These are phyloP conservation scores for Fusarium pseudograminearum DNA, from an alignment of 2,329 filamentous ascomycete genomes.

Conservation along the genomic window DNA sequence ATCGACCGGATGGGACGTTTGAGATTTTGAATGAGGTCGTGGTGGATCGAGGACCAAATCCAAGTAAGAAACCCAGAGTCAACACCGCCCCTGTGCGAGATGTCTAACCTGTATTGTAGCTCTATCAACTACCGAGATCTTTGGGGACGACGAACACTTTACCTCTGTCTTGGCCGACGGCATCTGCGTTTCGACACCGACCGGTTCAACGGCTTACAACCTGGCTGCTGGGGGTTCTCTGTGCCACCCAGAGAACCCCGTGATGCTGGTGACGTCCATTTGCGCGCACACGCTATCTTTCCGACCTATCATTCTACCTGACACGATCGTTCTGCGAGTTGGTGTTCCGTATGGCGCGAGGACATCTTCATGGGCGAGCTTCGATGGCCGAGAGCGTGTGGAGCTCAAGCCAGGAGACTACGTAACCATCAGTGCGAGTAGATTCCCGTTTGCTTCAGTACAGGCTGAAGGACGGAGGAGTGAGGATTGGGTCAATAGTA, in stretches of 20 bases:
- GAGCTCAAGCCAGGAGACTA: constrained; percentile 84
- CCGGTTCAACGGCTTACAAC: constrained; percentile 95
- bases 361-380: constrained; percentile 95
- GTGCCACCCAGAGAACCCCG: constrained; percentile 95
- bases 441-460: constrained; percentile 84
- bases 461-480: constrained; percentile 75
- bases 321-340: constrained; percentile 92
- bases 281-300: constrained; percentile 96
- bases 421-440: constrained; percentile 83
- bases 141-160: constrained; percentile 95
- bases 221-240: constrained; percentile 94
- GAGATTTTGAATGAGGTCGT: constrained; percentile 98
- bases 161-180: constrained; percentile 94
- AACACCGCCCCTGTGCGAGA: constrained; percentile 3
- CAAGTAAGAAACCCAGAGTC: constrained; percentile 70
- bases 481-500: constrained; percentile 87
- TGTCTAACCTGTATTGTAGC: constrained; percentile 60
- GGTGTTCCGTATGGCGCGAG: constrained; percentile 95
- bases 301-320: constrained; percentile 94
- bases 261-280: constrained; percentile 93
- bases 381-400: constrained; percentile 91
- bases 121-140: constrained; percentile 92
- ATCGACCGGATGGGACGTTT: constrained; percentile 83
- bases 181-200: constrained; percentile 92
- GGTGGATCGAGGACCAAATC: constrained; percentile 91